These are phyloP conservation scores for Cryphonectria parasitica DNA, from an alignment of 2,329 filamentous ascomycete species.

Conservation along the genomic window DNA sequence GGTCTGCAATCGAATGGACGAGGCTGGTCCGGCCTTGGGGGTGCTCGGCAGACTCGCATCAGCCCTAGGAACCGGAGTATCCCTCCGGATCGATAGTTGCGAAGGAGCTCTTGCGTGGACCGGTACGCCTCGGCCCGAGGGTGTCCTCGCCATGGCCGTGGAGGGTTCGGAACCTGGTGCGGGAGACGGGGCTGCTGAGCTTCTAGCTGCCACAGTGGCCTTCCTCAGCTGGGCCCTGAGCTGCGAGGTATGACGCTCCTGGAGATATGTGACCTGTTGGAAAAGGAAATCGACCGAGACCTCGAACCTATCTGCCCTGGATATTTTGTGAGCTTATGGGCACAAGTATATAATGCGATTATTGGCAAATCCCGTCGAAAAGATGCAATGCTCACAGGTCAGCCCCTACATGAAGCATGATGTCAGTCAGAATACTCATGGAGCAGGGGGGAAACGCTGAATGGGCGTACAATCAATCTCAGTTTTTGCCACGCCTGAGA, in stretches of 20 bases:
- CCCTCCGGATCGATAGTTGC: constrained; percentile 59
- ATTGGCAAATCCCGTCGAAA: constrained; percentile 19
- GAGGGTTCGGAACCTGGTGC: constrained; percentile 53
- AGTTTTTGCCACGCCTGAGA: constrained; percentile 79
- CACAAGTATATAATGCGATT: constrained; percentile 24
- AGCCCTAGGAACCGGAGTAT: constrained; percentile 56
- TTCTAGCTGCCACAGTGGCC: constrained; percentile 58
- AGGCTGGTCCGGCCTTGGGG: constrained; percentile 41
- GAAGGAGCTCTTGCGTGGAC: constrained; percentile 53
- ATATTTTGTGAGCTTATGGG: constrained; percentile 24
- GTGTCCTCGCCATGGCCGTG: constrained; percentile 52
- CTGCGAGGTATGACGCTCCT: constrained; percentile 83
- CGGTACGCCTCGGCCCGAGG: constrained; percentile 40
- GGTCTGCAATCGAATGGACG: constrained; percentile 46
- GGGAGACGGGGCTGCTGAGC: constrained; percentile 61
- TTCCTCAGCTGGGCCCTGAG: constrained; percentile 89
- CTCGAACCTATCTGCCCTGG: constrained; percentile 74
- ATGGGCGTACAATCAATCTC: constrained; percentile 78
- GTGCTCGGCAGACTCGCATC: constrained; percentile 51
- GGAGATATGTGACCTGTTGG: constrained; percentile 92
- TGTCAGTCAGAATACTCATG: constrained; percentile 13
- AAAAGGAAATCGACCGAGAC: constrained; percentile 88
- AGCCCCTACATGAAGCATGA: constrained; percentile 62
- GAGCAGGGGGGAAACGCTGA: not conserved
- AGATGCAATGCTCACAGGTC: constrained; percentile 62